A percentile compares a stretch with the other conserved stretches of the same genome.
phyloP scores from a whole-genome alignment of 2,329 filamentous ascomycete genomes.

The Dactylellina parvicollis region DNA sequence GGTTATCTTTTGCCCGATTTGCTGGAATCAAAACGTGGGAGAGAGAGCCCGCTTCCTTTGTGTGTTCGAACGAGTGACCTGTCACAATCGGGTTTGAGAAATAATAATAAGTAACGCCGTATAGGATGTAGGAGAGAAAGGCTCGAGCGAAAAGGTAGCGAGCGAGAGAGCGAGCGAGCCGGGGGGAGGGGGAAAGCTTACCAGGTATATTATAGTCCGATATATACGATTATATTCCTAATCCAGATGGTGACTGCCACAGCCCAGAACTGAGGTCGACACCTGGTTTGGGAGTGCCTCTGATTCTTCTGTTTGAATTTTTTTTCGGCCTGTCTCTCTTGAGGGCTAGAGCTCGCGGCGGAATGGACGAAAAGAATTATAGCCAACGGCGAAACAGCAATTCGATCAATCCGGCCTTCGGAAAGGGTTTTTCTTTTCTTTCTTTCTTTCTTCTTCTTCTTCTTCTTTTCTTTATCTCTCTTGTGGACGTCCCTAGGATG shows the following conservation, averaged over 20 bases:
- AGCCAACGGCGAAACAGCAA: too few relatives aligned
- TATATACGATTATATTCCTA: slow-evolving; percentile 39
- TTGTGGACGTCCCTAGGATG: slow-evolving; percentile 45
- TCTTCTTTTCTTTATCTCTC: slow-evolving; percentile 3
- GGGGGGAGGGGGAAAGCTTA: slow-evolving; percentile 37
- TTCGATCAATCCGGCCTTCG: slow-evolving; percentile 27
- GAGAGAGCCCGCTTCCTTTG: background rate
- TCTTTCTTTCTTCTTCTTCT: background rate
- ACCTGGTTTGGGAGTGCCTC: too few relatives aligned
- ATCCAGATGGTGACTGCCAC: slow-evolving; percentile 34
- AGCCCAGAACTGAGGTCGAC: slow-evolving; percentile 11
- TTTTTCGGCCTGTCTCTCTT: background rate
- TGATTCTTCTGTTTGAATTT: too few relatives aligned
- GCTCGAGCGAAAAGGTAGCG: slow-evolving; percentile 32
- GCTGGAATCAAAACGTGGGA: slow-evolving; percentile 18
- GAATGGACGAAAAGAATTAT: slow-evolving; percentile 2
- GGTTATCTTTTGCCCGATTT: slow-evolving; percentile 30
- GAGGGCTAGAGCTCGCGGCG: background rate
- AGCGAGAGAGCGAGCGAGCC: slow-evolving; percentile 18
- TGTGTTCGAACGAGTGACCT: slow-evolving; percentile 37
- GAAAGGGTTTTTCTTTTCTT: slow-evolving; percentile 10
- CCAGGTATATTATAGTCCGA: slow-evolving; percentile 37
- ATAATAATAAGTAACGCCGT: background rate
- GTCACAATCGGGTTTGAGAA: slow-evolving; percentile 29
- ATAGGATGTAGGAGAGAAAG: slow-evolving; percentile 7